phyloP scores from a whole-genome alignment of 1,284 basidiomycete genomes.

The Austroboletus niveus region DNA sequence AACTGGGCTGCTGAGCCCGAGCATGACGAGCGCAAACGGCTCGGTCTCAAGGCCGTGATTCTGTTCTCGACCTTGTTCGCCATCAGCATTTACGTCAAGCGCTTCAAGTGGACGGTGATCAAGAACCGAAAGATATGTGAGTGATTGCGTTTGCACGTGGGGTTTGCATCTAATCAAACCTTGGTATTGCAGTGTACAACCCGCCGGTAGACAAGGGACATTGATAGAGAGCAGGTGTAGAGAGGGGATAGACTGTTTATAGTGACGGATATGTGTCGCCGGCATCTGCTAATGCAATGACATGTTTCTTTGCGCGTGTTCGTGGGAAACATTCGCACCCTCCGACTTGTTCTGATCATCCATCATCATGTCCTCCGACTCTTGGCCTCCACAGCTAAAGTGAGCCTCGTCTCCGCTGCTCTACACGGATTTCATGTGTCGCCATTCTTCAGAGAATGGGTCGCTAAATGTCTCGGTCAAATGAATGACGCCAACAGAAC shows the following conservation, averaged over 20 bases:
- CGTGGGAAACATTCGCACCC: conserved; percentile 22
- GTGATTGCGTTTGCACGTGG: conserved; percentile 32
- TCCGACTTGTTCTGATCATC: conserved; percentile 3
- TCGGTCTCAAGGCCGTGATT: conserved; percentile 91
- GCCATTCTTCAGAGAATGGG: conserved; percentile 66
- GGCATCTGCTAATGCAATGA: conserved; percentile 25
- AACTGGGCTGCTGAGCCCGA: conserved; percentile 97
- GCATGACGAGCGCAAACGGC: conserved; percentile 96
- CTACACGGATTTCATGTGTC: conserved; percentile 1
- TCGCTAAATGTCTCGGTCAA: conserved; percentile 76
- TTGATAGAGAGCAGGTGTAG: conserved; percentile 22
- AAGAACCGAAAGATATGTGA: conserved; percentile 90
- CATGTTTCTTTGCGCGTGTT: not conserved
- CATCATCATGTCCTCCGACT: conserved; percentile 54
- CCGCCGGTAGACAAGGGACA: conserved; percentile 48
- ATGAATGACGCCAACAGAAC: conserved; percentile 74
- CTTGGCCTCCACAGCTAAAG: conserved; percentile 66
- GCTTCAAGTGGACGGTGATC: conserved; percentile 91
- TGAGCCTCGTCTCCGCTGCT: conserved; percentile 24
- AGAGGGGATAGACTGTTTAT: conserved; percentile 11
- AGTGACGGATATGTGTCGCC: conserved; percentile 15
- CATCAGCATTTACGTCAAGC: conserved; percentile 87
- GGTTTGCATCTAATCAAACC: conserved; percentile 7
- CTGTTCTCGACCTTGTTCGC: conserved; percentile 82
- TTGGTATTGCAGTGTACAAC: conserved; percentile 45